Evolutionary conservation across 345 rosid genomes (phyloP), one percentile per base, ranked within the genome.

Genomic region (Lepidium aucheri): DNA sequence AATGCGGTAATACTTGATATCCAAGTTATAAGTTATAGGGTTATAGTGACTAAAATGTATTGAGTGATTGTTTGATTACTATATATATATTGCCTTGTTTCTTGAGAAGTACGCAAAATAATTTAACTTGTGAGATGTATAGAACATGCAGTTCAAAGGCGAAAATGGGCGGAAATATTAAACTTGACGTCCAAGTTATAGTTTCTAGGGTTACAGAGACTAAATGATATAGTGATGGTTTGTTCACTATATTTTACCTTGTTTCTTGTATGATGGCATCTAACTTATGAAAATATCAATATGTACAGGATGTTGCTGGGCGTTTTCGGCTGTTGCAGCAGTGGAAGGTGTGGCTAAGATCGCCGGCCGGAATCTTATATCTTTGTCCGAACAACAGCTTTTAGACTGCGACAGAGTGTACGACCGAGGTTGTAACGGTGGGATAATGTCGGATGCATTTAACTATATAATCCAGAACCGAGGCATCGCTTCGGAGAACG

Each of bases 311-410:
- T 44, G 78, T 73, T 86, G 92, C 44, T 84, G 87, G 89, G 92
- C 89, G 44, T 86, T 82, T 65, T 81, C 89, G 2, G 78, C 89
- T 0, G 83, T 84, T 53, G 89, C 86, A 56, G 89, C 86, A 41
- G 76, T 72, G 40, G 76, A 72, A 57, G 76, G 76, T 32, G 60
- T 72, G 45, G 1, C 38, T 49, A 72, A 65, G 54, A 72, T 72
- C 60, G 33, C 71, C 8, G n/a, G 26, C 7, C 51, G 66, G 33
- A 72, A 56, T 2, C 76, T 72, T 24, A 9, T 63, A 15, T 65
- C 71, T 56, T 39, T 72, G 12, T 72, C 76, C 41, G 66, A 72
- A 33, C 76, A 72, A 41, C 70, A 72, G 30, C 76, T 72, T 32
- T 20, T 72, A 39, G 76, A 72, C 12, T 72, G 76, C 9, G 76